These are phyloP conservation scores for Trichoderma sp. DNA, from an alignment of 2,329 filamentous ascomycete genomes.

Conservation along the genomic window DNA sequence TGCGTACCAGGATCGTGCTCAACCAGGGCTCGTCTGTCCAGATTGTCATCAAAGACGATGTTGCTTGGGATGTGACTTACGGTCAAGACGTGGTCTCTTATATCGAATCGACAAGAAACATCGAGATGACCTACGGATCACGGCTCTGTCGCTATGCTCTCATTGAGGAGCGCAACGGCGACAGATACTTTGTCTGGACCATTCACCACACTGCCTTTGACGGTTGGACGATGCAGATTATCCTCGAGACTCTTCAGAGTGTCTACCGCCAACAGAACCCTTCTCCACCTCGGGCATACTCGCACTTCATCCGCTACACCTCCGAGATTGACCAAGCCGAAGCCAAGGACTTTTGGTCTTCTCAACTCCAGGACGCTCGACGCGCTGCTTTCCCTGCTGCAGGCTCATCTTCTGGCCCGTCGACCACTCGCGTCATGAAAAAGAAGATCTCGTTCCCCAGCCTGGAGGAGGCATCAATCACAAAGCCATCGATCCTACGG, in stretches of 20 bases:
- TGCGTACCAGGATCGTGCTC: conserved; percentile 30
- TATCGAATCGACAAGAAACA: neutral
- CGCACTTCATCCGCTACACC: conserved; percentile 30
- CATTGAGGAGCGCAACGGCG: neutral
- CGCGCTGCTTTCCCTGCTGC: neutral
- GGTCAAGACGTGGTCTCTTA: neutral
- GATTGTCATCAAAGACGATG: neutral
- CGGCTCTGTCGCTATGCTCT: conserved; percentile 27
- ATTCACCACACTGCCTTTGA: conserved; percentile 36
- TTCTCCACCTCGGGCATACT: conserved; percentile 15
- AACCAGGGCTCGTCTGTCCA: neutral
- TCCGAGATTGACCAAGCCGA: neutral
- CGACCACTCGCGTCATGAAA: conserved; percentile 3
- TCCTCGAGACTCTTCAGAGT: neutral
- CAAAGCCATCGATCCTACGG: conserved; percentile 32
- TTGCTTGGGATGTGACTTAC: neutral
- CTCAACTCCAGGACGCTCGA: conserved; percentile 27
- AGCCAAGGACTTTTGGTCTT: conserved; percentile 28
- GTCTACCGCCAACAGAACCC: conserved; percentile 22
- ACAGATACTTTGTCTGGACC: conserved; percentile 31
- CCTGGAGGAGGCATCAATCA: conserved; percentile 22
- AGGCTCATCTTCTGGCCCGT: neutral
- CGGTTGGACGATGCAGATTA: conserved; percentile 30
- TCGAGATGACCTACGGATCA: conserved; percentile 23
- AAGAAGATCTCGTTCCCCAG: conserved; percentile 1